Evolutionary conservation across 2,329 filamentous ascomycete genomes (phyloP), one percentile per base, ranked within the genome.

Genomic region (Coniochaeta pulveracea): DNA sequence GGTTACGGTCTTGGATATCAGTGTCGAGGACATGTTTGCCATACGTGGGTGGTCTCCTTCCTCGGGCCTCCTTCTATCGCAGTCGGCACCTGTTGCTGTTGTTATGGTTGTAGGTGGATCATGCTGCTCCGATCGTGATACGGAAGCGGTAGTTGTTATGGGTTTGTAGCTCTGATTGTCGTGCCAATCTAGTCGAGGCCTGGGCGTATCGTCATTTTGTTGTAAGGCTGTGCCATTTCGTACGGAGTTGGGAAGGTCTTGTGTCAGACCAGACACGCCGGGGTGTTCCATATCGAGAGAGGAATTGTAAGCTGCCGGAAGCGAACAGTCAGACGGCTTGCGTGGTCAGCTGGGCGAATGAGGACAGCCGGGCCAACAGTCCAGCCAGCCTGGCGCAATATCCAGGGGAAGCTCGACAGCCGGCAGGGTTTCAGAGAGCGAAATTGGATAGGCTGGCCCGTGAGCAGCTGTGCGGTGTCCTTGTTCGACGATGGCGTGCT

Each of bases 1-100:
- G 22, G 80, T 81, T 42, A 94, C 77, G 37, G 83, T 84, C 59
- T 85, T 76, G 47, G 76, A 73, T 41, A 83, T 80, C 36, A 85
- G 69, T 43, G 79, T 79, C 40, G 66, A 63, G 30, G 71, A 63
- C 66, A 76, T 74, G 51, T 66, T 73, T 45, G 64, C 60, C 31
- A 72, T 56, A 14, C 68, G 61, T 25, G 60, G 58, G 34, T 55
- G 55, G 40, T 65, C 61, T 42, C 63, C 60, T 37, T 71, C 65
- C 38, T 67, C 60, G 15, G 61, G 62, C 37, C 66, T 56, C 38
- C 61, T 53, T 42, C 66, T 60, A 41, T 72, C 63, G 47, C 68
- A 73, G 48, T 63, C 50, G 17, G 28, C 28, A 21, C 4, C n/a
- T 45, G 55, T 40, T 28, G 43, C 37, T 14, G 27, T 40, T 19